Conservation (phyloP, 1,139 yeast genomes). For the Arxiozyma heterogenica region DNA sequence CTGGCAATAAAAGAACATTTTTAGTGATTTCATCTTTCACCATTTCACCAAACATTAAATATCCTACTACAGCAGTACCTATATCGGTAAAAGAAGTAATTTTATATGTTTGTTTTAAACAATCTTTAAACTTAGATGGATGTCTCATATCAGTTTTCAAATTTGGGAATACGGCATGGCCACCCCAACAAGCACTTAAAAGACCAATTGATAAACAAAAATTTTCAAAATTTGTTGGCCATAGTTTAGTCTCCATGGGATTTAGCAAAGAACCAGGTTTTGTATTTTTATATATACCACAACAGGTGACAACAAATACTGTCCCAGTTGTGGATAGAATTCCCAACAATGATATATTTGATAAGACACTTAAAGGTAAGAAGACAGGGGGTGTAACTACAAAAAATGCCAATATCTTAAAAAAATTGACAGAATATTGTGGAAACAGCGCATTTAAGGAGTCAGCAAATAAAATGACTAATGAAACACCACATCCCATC, state of each 20-base stretch:
- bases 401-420: slow-evolving; percentile 53
- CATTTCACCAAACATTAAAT: slow-evolving; percentile 72
- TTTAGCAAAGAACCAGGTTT: slow-evolving; percentile 60
- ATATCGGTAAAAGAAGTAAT: slow-evolving; percentile 66
- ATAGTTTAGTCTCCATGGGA: slow-evolving; percentile 43
- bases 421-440: slow-evolving; percentile 35
- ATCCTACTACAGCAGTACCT: slow-evolving; percentile 72
- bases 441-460: slow-evolving; percentile 65
- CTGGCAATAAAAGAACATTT: slow-evolving; percentile 56
- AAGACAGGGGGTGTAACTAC: slow-evolving; percentile 55
- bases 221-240: slow-evolving; percentile 44
- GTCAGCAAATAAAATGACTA: slow-evolving; percentile 76
- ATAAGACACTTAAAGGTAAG: slow-evolving; percentile 62
- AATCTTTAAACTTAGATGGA: slow-evolving; percentile 44
- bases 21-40: slow-evolving; percentile 81
- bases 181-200: slow-evolving; percentile 85
- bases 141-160: slow-evolving; percentile 76
- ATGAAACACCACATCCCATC: slow-evolving; percentile 66
- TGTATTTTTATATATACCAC: slow-evolving; percentile 49
- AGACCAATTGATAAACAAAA: slow-evolving; percentile 61
- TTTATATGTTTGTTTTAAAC: slow-evolving; percentile 48
- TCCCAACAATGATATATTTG: slow-evolving; percentile 66
- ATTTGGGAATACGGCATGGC: slow-evolving; percentile 80
- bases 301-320: slow-evolving; percentile 45
- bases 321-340: slow-evolving; percentile 60